Conservation (phyloP, 2,329 filamentous ascomycete genomes). For the Seiridium cupressi region DNA sequence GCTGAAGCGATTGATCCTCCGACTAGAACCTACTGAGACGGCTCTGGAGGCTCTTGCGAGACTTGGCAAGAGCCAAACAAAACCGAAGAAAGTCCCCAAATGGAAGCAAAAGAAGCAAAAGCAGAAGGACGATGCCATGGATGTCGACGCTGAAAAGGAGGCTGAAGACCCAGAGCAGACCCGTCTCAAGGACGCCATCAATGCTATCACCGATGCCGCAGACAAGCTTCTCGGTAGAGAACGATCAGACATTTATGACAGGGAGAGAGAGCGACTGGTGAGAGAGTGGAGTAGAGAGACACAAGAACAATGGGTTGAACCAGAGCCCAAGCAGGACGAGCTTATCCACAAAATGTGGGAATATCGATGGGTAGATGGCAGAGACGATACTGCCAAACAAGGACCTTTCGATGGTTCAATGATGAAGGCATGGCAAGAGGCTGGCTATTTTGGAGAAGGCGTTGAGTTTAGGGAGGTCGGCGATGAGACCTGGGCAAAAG, state of each 20-base stretch:
- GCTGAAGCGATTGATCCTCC: conserved; percentile 68
- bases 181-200: conserved; percentile 70
- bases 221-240: conserved; percentile 83
- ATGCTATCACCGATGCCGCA: conserved; percentile 83
- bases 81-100: conserved; percentile 57
- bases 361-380: conserved; percentile 86
- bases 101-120: conserved; percentile 71
- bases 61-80: conserved; percentile 66
- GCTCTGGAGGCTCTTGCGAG: conserved; percentile 83
- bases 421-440: conserved; percentile 89
- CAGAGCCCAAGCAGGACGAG: conserved; percentile 23
- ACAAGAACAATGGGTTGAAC: conserved; percentile 76
- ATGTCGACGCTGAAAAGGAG: conserved; percentile 59
- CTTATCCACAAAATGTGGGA: conserved; percentile 65
- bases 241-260: conserved; percentile 87
- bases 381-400: conserved; percentile 75
- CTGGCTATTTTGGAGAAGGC: conserved; percentile 88
- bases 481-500: conserved; percentile 52
- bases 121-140: conserved; percentile 61
- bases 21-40: conserved; percentile 79
- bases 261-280: conserved; percentile 78
- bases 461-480: conserved; percentile 72
- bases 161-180: conserved; percentile 67
- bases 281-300: conserved; percentile 82
- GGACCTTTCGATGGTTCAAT: conserved; percentile 82